Conservation (phyloP, 176 grass and related monocot species). For the Oryza punctata region DNA sequence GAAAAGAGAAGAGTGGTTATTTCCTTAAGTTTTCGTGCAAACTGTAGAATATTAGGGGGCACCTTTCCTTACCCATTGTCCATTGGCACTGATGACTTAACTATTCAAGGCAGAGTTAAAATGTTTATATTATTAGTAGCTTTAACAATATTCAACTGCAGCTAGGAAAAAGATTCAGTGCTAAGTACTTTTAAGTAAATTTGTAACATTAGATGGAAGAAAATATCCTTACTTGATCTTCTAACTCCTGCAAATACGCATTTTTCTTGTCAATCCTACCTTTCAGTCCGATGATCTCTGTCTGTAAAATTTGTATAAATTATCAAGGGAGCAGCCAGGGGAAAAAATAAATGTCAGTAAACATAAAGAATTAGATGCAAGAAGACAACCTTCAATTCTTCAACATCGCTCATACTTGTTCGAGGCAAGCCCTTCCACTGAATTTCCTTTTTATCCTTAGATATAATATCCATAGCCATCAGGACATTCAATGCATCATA, state of each 20-base stretch:
- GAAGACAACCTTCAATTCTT: conserved; percentile 79
- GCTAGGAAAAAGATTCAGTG: conserved; percentile 5
- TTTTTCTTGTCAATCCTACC: conserved; percentile 83
- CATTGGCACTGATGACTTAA: neutral
- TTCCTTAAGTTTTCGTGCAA: neutral
- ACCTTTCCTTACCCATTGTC: neutral
- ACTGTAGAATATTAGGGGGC: neutral
- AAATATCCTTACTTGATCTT: conserved; percentile 86
- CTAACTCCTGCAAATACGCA: conserved; percentile 89
- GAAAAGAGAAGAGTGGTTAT: neutral
- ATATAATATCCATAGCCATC: conserved; percentile 99
- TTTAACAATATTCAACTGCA: conserved; percentile 2
- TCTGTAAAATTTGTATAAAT: conserved; percentile 51
- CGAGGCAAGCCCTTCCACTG: conserved; percentile 98
- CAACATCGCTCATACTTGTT: conserved; percentile 83
- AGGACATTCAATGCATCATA: conserved; percentile 97
- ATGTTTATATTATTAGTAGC: conserved; percentile 5
- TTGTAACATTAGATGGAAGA: neutral
- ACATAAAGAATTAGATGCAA: conserved; percentile 18
- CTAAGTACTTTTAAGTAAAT: conserved; percentile 12
- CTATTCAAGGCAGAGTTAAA: neutral
- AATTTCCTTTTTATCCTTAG: conserved; percentile 99
- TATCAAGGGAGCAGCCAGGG: neutral
- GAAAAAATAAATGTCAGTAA: conserved; percentile 21
- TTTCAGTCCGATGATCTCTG: conserved; percentile 66